Evolutionary conservation across 1,139 yeast genomes (phyloP).

Genomic region (Tardiomyces digboiensis): DNA sequence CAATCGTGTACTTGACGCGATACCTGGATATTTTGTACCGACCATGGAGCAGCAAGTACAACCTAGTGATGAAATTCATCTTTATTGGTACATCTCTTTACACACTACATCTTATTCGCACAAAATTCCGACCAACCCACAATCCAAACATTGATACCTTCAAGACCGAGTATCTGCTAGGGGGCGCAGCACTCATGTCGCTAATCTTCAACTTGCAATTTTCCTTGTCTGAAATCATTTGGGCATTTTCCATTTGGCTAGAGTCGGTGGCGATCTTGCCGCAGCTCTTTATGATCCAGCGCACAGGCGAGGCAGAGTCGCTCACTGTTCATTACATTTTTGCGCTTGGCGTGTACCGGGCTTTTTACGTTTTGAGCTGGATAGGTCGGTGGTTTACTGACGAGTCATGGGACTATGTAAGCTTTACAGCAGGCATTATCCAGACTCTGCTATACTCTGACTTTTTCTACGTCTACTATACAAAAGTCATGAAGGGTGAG

Average conservation of each 20-base stretch:
- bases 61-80: conserved; percentile 68
- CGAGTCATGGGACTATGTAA: conserved; percentile 57
- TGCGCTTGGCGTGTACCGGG: conserved; percentile 85
- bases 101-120: conserved; percentile 62
- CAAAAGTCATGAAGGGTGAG: conserved; percentile 73
- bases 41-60: conserved; percentile 44
- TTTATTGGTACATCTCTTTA: conserved; percentile 70
- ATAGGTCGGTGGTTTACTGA: conserved; percentile 71
- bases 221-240: conserved; percentile 41
- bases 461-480: conserved; percentile 87
- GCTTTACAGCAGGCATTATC: conserved; percentile 69
- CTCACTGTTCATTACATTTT: conserved; percentile 88
- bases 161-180: conserved; percentile 60
- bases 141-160: conserved; percentile 67
- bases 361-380: conserved; percentile 92
- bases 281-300: conserved; percentile 82
- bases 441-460: conserved; percentile 90
- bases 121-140: conserved; percentile 44
- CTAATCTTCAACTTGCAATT: conserved; percentile 61
- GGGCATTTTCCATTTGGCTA: conserved; percentile 36
- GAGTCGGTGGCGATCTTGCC: conserved; percentile 91
- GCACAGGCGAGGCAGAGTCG: conserved; percentile 82
- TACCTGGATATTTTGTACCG: conserved; percentile 61
- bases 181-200: conserved; percentile 51
- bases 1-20: conserved; percentile 68